Evolutionary conservation across 2,329 filamentous ascomycete species (phyloP), one percentile per base, ranked within the genome.

Genomic region (Ceratocystis alfenasii): DNA sequence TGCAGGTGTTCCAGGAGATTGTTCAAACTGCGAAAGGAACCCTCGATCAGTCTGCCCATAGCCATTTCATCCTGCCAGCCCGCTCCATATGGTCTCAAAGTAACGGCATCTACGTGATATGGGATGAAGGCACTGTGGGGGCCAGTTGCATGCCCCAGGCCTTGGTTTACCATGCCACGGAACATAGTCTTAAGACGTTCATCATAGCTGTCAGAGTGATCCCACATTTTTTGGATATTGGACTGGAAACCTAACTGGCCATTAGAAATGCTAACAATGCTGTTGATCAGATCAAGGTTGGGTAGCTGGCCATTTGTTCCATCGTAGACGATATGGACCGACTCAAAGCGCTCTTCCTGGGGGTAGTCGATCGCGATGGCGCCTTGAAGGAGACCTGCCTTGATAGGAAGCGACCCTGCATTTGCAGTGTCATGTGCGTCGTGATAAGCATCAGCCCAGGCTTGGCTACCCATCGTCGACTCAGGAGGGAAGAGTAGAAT

Each of bases 1-100:
- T 99, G 94, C 68, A 99, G 81, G 74, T 99, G 92, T 76, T 99
- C 94, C 41, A 99, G 82, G 67, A 99, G 78, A 73, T 99, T 99
- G 78, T 99, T 99, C 75, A 99, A 78, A 74, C 90, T 96, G 71
- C 94, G 83, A 74, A 95, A 95, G 2, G 94, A 83, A 71, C 91
- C 91, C 76, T 99, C 94, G 3, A 97, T 81, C 0, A 92, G 87
- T 65, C 92, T 83, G 5, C 94, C 94, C 73, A 99, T 85, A 8
- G 88, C 89, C 90, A 97, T 97, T 76, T 97, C 94, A 74, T 99
- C 94, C 72, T 97, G 90, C 90, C 91, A 96, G 41, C 94, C 94
- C 1, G 92, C 92, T 1, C 93, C 93, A 68, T 90, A 88, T 0
- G 94, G 90, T 72, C 94, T 90, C 53, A 99, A 78, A 0, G 94